Conservation (phyloP, 148 eudicot genomes). For the Nepenthes gracilis region DNA sequence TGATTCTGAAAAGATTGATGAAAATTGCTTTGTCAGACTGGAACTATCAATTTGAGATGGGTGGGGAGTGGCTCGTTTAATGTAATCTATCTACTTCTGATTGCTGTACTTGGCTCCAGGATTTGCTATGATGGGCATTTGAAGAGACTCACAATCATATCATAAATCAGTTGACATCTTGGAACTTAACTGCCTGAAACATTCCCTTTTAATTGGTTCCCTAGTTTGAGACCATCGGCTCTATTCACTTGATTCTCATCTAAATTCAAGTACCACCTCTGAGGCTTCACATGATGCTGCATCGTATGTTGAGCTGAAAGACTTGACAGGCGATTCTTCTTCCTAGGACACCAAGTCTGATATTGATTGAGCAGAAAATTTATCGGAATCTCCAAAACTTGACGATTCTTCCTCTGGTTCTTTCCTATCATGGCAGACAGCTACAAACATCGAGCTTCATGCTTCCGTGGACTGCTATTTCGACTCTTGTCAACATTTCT, state of each 20-base stretch:
- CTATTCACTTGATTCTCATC: slow-evolving; percentile 55
- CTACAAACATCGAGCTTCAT: slow-evolving; percentile 12
- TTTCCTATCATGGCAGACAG: slow-evolving; percentile 8
- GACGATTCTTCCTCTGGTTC: slow-evolving; percentile 8
- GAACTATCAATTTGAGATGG: neutral
- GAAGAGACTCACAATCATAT: slow-evolving; percentile 25
- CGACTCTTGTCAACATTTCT: slow-evolving; percentile 9
- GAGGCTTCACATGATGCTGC: slow-evolving; percentile 20
- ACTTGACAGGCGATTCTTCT: slow-evolving; percentile 16
- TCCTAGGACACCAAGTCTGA: slow-evolving; percentile 17
- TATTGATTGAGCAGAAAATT: slow-evolving; percentile 16
- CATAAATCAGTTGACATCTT: slow-evolving; percentile 42
- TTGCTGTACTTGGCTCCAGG: slow-evolving; percentile 26
- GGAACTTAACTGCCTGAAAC: slow-evolving; percentile 71
- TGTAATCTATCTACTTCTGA: slow-evolving; percentile 1
- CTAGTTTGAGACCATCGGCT: slow-evolving; percentile 77
- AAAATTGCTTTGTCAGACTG: neutral
- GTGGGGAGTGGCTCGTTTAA: slow-evolving; percentile 1
- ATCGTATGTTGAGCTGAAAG: slow-evolving; percentile 22
- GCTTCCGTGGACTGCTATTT: slow-evolving; percentile 16
- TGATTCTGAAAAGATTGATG: slow-evolving; percentile 17
- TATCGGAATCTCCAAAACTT: slow-evolving; percentile 7
- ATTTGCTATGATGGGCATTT: slow-evolving; percentile 33
- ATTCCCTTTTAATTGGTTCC: slow-evolving; percentile 48
- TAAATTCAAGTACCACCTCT: slow-evolving; percentile 24